A percentile compares a stretch with the other conserved stretches of the same genome.
phyloP scores from a whole-genome alignment of 2,329 filamentous ascomycete species.

The Keithomyces neogunnii region DNA sequence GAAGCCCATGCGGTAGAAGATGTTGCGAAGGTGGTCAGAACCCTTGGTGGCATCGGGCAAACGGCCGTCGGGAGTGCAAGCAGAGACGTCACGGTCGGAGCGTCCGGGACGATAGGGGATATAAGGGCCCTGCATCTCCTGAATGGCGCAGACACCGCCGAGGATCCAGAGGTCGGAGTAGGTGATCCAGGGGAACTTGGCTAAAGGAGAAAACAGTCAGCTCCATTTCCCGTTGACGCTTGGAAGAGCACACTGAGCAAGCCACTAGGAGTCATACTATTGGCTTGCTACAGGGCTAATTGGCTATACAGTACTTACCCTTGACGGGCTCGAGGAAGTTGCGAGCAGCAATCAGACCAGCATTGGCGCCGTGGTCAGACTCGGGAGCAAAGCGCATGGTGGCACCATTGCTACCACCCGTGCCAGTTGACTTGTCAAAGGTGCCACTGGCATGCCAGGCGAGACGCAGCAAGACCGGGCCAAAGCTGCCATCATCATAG shows the following conservation, averaged over 20 bases:
- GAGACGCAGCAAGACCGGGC: conserved; percentile 80
- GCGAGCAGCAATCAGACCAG: conserved; percentile 75
- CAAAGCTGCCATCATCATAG: conserved; percentile 95
- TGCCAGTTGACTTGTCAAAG: conserved; percentile 78
- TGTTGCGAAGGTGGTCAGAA: conserved; percentile 73
- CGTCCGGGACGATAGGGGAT: conserved; percentile 88
- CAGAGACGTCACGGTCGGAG: conserved; percentile 65
- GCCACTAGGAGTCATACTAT: neutral
- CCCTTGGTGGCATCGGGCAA: conserved; percentile 71
- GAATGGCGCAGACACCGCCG: conserved; percentile 72
- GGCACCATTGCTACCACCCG: conserved; percentile 90
- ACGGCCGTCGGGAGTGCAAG: conserved; percentile 91
- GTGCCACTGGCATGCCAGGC: conserved; percentile 94
- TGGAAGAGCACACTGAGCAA: neutral
- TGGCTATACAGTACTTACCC: conserved; percentile 36
- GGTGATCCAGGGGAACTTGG: conserved; percentile 85
- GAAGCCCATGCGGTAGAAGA: conserved; percentile 97
- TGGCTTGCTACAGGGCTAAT: neutral
- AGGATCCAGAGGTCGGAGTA: conserved; percentile 98
- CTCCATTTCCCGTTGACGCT: neutral
- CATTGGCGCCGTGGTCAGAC: conserved; percentile 85
- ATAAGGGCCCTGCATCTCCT: conserved; percentile 87
- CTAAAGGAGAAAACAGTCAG: conserved; percentile 12
- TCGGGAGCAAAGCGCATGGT: conserved; percentile 95
- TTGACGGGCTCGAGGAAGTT: conserved; percentile 93